Percentiles rank a stretch among this genome's conserved stretches.
phyloP scores from a whole-genome alignment of 148 eudicot genomes.

The Persicaria maculosa region DNA sequence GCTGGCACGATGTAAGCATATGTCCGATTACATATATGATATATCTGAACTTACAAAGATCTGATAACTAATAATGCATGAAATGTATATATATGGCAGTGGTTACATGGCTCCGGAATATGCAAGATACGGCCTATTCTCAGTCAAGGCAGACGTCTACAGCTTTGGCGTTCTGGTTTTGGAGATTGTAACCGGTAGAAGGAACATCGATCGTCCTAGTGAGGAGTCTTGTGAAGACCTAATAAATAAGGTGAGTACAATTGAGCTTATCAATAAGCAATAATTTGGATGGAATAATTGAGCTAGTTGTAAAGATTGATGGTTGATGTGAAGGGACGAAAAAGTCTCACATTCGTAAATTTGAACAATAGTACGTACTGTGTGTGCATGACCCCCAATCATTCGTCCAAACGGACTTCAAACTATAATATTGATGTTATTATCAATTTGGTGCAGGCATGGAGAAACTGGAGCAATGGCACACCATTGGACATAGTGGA shows the following conservation, averaged over 20 bases:
- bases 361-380: too few species aligned
- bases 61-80: background rate
- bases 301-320: background rate
- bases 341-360: too few species aligned
- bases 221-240: slow-evolving; percentile 19
- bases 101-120: slow-evolving; percentile 44
- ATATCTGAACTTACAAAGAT: background rate
- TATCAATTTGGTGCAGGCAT: slow-evolving; percentile 16
- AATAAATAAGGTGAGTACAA: slow-evolving; percentile 29
- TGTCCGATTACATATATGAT: too few species aligned
- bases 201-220: background rate
- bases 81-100: slow-evolving; percentile 25
- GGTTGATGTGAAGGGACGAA: background rate
- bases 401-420: too few species aligned
- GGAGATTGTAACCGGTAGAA: slow-evolving; percentile 37
- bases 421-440: too few species aligned
- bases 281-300: background rate
- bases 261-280: background rate
- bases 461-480: slow-evolving; percentile 24
- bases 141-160: slow-evolving; percentile 41
- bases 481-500: slow-evolving; percentile 16
- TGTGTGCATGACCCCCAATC: too few species aligned
- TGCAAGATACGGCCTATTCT: slow-evolving; percentile 29
- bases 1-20: slow-evolving; percentile 32
- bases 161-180: slow-evolving; percentile 47